Base-by-base conservation (phyloP, 768 basidiomycete genomes). In the Agrocybe praecox region DNA sequence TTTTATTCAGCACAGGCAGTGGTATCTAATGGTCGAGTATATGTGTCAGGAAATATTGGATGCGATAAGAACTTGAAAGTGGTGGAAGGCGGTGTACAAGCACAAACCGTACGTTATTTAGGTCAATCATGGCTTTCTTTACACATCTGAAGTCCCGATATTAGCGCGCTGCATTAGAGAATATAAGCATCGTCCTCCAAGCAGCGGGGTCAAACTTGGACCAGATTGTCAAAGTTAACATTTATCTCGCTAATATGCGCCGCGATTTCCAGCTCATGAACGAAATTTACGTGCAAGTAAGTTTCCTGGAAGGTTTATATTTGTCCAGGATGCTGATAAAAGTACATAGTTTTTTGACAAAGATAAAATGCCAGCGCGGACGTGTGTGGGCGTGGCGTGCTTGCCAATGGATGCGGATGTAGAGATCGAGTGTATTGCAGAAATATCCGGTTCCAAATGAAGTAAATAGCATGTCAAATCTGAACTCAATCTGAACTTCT, bases 351-450 rank as follows among this genome's bases (percentile, higher is more conserved):
- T 80, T 63, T 84, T 85, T 56, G 65, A 74, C 19, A 67, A 66
- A 50, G 69, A 70, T 12, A 73, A 68, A 19, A 70, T 81, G 57
- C 86, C 84, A 14, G 83, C 84, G 6, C 75, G 85, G 43, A 86
- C 85, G 21, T 85, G 84, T 64, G 67, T 88, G 17, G 84, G 82
- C 7, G 85, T 86, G 12, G 76, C 75, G 2, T 65, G 72, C 8
- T 75, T 88, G 36, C 83, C 86, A 1, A 43, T 80, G 53, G 79
- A 80, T 15, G 82, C 80, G 8, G 79, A 77, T 53, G 76, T 88
- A 26, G 86, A 88, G 74, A 79, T 87, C 32, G 86, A 87, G 58
- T 86, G 83, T 61, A 73, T 84, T 24, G 86, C 84, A 12, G 81
- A 64, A 17, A 49, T 40, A 3, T 14, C 36, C 14, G 12, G 14